Conservation (phyloP, 345 rosid species). For the Bruguiera sexangula region DNA sequence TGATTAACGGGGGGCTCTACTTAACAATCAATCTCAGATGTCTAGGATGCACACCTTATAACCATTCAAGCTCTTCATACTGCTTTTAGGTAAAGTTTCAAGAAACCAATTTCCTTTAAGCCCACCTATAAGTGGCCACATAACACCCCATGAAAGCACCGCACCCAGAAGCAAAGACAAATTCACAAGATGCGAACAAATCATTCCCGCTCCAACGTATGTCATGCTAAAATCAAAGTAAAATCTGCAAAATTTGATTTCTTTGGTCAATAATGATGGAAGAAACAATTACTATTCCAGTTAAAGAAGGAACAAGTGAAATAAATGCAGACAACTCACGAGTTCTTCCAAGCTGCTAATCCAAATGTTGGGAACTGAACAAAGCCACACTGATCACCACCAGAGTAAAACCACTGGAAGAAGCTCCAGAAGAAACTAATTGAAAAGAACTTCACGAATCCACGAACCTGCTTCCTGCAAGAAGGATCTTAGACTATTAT, state of each 20-base stretch:
- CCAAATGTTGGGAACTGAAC: slow-evolving; percentile 81
- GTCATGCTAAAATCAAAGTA: slow-evolving; percentile 89
- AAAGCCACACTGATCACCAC: slow-evolving; percentile 69
- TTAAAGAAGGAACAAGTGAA: not conserved
- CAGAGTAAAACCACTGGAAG: slow-evolving; percentile 82
- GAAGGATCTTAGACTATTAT: not conserved
- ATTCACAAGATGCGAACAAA: slow-evolving; percentile 90
- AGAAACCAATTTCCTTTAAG: slow-evolving; percentile 81
- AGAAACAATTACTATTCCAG: slow-evolving; percentile 2
- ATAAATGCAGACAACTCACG: slow-evolving; percentile 42
- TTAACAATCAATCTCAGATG: not conserved
- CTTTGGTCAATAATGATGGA: slow-evolving; percentile 10
- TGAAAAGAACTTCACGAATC: slow-evolving; percentile 61
- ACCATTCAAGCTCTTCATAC: slow-evolving; percentile 86
- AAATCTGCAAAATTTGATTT: slow-evolving; percentile 52
- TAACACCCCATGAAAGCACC: slow-evolving; percentile 83
- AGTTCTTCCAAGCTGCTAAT: slow-evolving; percentile 67
- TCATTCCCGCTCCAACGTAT: slow-evolving; percentile 94
- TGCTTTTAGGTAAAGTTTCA: slow-evolving; percentile 45
- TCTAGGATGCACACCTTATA: slow-evolving; percentile 56
- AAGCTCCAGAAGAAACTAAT: slow-evolving; percentile 77
- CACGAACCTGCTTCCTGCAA: slow-evolving; percentile 77
- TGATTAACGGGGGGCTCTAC: too few relatives aligned
- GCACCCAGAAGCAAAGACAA: slow-evolving; percentile 89
- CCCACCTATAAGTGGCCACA: slow-evolving; percentile 79